Evolutionary conservation across 129 eudicot species (phyloP), one percentile per base, ranked within the genome.

Genomic region (Erigeron canadensis): DNA sequence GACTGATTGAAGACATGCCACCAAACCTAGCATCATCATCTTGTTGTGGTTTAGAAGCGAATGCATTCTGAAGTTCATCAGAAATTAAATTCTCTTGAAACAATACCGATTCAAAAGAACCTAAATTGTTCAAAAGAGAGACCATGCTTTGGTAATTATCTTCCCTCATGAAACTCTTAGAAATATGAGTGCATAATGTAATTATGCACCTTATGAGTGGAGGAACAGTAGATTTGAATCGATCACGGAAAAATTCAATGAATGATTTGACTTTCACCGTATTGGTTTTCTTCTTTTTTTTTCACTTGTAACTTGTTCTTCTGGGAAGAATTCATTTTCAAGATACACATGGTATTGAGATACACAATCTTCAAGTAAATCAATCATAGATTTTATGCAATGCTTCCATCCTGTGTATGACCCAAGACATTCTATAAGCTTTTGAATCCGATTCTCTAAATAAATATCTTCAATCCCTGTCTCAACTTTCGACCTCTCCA

Each of bases 391-490:
- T 17, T 21, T 46, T 5, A 84, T 23, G 66, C 82, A 83, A 41
- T 77, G 75, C 70, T 23, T 84, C 92, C 92, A 86, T n/a, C 94
- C 94, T 38, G 82, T 84, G 4, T 67, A 11, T 15, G 80, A 67
- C 47, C 67, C 84, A n/a, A 87, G 67, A 66, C 87, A 82, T 38
- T 82, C 84, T 1, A 45, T 10, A 72, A 88, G 84, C 73, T 70
- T 76, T 13, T 81, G 37, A 17, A 79, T 84, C 50, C 95, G 83
- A 70, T 81, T 43, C 42, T 88, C 95, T 19, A 88, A 42, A 67
- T 21, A 81, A 23, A 85, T 78, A 0, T 83, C 79, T 66, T 82
- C 83, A 76, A 81, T 70, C 2, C 81, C 78, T 11, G 77, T 22
- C 53, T 76, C 81, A 53, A 82, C 73, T 68, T 85, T 84, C 44